Conservation (phyloP, 768 basidiomycete species). For the Fomitopsis serialis region DNA sequence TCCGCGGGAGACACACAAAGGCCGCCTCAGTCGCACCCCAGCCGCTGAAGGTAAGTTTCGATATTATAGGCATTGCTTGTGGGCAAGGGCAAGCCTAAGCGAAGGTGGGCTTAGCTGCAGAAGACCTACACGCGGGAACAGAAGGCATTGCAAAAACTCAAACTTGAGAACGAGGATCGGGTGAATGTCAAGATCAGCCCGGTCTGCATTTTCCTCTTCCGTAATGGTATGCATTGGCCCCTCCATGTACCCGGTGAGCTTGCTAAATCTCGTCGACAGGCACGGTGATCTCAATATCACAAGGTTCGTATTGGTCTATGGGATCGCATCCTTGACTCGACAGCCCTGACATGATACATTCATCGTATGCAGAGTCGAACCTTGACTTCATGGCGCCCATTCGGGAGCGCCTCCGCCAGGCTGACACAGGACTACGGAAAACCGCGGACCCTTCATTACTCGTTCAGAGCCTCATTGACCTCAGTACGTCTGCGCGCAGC, state of each 20-base stretch:
- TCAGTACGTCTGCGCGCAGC: slow-evolving; percentile 19
- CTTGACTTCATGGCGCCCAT: slow-evolving; percentile 49
- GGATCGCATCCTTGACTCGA: too few species aligned
- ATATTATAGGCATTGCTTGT: too few species aligned
- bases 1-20: too few species aligned
- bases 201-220: slow-evolving; percentile 59
- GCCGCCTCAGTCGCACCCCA: too few species aligned
- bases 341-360: too few species aligned
- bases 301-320: not conserved
- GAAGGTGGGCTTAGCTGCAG: not conserved
- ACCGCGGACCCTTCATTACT: slow-evolving; percentile 62
- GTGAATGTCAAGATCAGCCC: slow-evolving; percentile 52
- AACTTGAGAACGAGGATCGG: slow-evolving; percentile 44
- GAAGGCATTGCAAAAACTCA: slow-evolving; percentile 20
- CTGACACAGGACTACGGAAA: slow-evolving; percentile 52
- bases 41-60: too few species aligned
- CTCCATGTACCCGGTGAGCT: not conserved
- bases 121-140: slow-evolving; percentile 6
- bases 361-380: slow-evolving; percentile 29
- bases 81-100: not conserved
- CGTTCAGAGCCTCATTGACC: slow-evolving; percentile 60
- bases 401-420: slow-evolving; percentile 42
- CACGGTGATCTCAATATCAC: slow-evolving; percentile 52
- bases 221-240: slow-evolving; percentile 41
- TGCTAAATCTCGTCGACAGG: slow-evolving; percentile 28